Conservation (phyloP, 768 basidiomycete species). For the Kwoniella pini region DNA sequence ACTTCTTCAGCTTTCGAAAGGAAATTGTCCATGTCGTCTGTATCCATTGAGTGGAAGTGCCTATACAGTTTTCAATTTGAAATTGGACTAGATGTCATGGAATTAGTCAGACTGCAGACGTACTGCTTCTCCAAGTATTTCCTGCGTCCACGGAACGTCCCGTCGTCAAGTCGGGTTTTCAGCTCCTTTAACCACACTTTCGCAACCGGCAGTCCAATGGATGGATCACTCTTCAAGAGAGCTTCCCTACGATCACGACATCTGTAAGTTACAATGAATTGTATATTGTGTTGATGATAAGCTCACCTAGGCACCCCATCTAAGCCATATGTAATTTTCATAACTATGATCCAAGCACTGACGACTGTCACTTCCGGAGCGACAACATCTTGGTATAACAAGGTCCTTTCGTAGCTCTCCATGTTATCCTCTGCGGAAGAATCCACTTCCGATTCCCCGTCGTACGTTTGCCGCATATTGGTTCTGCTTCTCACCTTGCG, state of each 20-base stretch:
- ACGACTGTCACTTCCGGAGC: slow-evolving; percentile 62
- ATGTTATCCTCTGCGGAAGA: slow-evolving; percentile 56
- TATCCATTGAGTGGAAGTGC: slow-evolving; percentile 30
- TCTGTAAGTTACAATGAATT: slow-evolving; percentile 56
- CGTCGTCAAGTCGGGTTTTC: slow-evolving; percentile 31
- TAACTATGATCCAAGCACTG: slow-evolving; percentile 65
- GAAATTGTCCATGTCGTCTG: slow-evolving; percentile 40
- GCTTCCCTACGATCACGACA: neutral
- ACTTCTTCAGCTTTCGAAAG: slow-evolving; percentile 30
- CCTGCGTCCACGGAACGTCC: slow-evolving; percentile 1
- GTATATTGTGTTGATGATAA: neutral
- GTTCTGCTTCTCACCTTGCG: slow-evolving; percentile 48
- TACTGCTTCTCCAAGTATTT: slow-evolving; percentile 26
- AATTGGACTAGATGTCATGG: neutral
- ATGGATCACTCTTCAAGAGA: slow-evolving; percentile 60
- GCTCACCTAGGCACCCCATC: slow-evolving; percentile 67
- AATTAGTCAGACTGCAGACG: slow-evolving; percentile 1
- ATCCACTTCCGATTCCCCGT: too few species aligned
- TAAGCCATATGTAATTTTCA: slow-evolving; percentile 83
- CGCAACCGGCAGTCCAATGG: slow-evolving; percentile 62
- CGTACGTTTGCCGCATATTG: neutral
- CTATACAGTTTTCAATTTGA: slow-evolving; percentile 21
- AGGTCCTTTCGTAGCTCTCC: slow-evolving; percentile 61
- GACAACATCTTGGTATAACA: slow-evolving; percentile 66
- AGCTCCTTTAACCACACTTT: slow-evolving; percentile 55